Percentiles rank a stretch among this genome's conserved stretches.
These are phyloP conservation scores for Microbotryum lychnidis-dioicae DNA, from an alignment of 1,284 basidiomycete genomes.

Conservation along the genomic window DNA sequence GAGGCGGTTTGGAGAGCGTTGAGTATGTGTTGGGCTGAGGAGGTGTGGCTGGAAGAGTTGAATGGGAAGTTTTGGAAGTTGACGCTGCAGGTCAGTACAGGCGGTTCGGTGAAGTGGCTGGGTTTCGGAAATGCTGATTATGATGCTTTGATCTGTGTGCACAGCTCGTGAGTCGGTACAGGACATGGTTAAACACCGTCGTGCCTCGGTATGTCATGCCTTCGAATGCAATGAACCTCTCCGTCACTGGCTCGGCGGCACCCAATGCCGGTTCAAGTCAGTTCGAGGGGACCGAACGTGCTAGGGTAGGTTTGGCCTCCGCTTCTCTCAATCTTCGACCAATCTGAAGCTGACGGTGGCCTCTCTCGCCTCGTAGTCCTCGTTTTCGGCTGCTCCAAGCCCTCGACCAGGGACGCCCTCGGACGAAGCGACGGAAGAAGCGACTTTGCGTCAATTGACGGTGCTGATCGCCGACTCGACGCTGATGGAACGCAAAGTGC, in stretches of 20 bases:
- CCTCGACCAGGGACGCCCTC: conserved; percentile 10
- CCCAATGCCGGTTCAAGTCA: conserved; percentile 1
- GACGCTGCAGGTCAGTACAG: conserved; percentile 61
- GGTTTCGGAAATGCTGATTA: too few species aligned
- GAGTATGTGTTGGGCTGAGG: conserved; percentile 69
- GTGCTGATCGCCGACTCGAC: conserved; percentile 58
- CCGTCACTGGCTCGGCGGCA: conserved; percentile 4
- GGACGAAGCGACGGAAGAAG: conserved; percentile 50
- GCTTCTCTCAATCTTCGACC: neutral
- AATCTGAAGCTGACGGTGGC: neutral
- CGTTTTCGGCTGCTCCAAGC: neutral
- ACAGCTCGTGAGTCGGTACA: conserved; percentile 69
- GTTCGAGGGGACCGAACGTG: conserved; percentile 15
- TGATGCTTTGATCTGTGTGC: neutral
- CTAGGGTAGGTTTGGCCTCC: conserved; percentile 2
- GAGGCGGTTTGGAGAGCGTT: conserved; percentile 64
- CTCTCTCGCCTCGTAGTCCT: neutral
- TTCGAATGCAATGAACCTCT: conserved; percentile 15
- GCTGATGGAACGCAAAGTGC: conserved; percentile 49
- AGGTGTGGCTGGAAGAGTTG: conserved; percentile 73
- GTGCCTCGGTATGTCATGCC: conserved; percentile 38
- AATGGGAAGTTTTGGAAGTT: conserved; percentile 77
- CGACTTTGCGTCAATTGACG: conserved; percentile 53
- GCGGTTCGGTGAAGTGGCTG: too few species aligned
- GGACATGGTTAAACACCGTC: conserved; percentile 57